phyloP scores from a whole-genome alignment of 805 yeast genomes.

The Ogataea nitratoaversa region DNA sequence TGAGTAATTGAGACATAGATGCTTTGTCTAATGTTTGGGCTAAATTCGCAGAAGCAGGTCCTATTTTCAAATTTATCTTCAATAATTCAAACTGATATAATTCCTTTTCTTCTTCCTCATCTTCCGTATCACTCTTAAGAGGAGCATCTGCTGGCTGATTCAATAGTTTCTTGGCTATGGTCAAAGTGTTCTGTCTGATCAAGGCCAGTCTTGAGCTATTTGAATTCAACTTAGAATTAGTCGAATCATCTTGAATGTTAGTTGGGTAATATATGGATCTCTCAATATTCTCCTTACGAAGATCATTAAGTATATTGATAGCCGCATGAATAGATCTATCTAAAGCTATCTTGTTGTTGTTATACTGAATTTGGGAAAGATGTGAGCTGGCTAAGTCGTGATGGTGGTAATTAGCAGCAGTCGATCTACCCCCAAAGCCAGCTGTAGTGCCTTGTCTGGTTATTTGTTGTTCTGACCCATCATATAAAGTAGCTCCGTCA shows the following conservation, averaged over 20 bases:
- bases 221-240: constrained; percentile 40
- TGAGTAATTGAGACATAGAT: constrained; percentile 66
- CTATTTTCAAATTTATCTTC: constrained; percentile 59
- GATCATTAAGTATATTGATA: constrained; percentile 44
- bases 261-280: constrained; percentile 66
- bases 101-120: constrained; percentile 14
- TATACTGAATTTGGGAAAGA: constrained; percentile 70
- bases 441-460: constrained; percentile 8
- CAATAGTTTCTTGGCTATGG: constrained; percentile 11
- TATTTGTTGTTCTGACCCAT: constrained; percentile 15
- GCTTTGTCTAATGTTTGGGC: constrained; percentile 59
- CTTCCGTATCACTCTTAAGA: not conserved
- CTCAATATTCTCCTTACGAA: constrained; percentile 51
- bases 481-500: constrained; percentile 27
- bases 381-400: constrained; percentile 40
- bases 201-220: constrained; percentile 50
- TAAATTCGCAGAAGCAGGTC: constrained; percentile 38
- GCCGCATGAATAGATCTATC: constrained; percentile 57
- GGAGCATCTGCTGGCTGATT: constrained; percentile 10
- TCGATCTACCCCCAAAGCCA: constrained; percentile 7
- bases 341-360: constrained; percentile 62
- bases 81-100: constrained; percentile 53
- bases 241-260: constrained; percentile 29
- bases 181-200: constrained; percentile 37
- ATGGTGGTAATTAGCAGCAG: constrained; percentile 11